These are phyloP conservation scores for Prunella vulgaris DNA, from an alignment of 257 asterid species.

Conservation along the genomic window DNA sequence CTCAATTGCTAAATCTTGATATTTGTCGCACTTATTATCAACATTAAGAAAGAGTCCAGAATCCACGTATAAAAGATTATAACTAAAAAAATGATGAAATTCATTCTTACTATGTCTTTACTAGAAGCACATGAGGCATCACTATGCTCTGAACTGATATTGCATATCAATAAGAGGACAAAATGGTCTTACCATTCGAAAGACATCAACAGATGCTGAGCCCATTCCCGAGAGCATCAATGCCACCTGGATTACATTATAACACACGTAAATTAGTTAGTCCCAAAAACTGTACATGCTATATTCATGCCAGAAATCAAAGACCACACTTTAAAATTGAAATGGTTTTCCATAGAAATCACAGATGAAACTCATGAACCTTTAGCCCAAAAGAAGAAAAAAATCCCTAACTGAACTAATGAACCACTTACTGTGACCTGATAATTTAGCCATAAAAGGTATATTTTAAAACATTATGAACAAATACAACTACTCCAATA, in stretches of 20 bases:
- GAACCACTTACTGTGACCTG: not conserved
- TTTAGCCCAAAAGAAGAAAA: too few species aligned
- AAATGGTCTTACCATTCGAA: conserved; percentile 61
- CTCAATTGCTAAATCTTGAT: not conserved
- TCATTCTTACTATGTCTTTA: not conserved
- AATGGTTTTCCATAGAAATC: not conserved
- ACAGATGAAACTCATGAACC: too few species aligned
- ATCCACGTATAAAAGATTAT: not conserved
- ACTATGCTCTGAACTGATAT: not conserved
- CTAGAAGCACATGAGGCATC: conserved; percentile 4
- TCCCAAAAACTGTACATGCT: not conserved
- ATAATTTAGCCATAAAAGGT: not conserved
- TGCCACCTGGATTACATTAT: conserved; percentile 60
- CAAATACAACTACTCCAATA: not conserved
- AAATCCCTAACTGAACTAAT: too few species aligned
- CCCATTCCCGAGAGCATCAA: conserved; percentile 99
- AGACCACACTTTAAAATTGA: not conserved
- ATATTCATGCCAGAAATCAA: conserved; percentile 1
- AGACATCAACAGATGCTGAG: conserved; percentile 69
- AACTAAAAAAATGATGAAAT: not conserved
- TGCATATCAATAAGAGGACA: not conserved
- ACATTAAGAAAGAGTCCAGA: not conserved
- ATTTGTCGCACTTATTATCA: not conserved
- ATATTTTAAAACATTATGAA: not conserved
- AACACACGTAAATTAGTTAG: conserved; percentile 6